Conservation (phyloP, 441 rosid genomes). For the Adansonia madagascariensis region DNA sequence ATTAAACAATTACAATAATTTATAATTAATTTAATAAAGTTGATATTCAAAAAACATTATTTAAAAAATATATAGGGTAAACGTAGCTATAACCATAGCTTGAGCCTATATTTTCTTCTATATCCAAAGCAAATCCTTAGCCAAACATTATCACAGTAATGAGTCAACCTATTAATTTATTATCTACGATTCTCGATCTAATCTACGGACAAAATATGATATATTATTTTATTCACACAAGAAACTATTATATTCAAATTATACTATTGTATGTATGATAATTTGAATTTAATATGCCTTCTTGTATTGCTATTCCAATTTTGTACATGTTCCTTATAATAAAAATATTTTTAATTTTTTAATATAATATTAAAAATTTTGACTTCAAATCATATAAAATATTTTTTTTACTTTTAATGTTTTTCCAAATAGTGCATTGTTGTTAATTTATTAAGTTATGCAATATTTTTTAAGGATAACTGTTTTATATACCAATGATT, state of each 20-base stretch:
- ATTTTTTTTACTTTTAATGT: neutral
- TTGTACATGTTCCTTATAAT: neutral
- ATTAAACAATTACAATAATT: too few species aligned
- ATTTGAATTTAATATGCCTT: neutral
- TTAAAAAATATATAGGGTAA: too few species aligned
- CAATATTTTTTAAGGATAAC: neutral
- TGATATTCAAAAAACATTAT: neutral
- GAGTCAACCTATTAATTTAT: neutral
- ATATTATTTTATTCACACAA: neutral
- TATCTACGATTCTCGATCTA: neutral
- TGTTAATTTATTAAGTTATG: neutral
- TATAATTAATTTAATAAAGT: too few species aligned
- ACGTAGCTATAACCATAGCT: neutral
- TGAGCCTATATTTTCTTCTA: neutral
- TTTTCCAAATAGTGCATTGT: neutral
- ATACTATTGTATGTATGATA: neutral
- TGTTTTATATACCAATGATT: too few species aligned
- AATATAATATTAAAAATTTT: neutral
- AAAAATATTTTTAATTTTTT: neutral
- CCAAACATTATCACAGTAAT: neutral
- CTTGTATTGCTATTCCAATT: neutral
- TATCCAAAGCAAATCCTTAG: neutral
- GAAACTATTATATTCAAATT: neutral
- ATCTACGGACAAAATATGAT: neutral
- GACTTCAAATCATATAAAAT: neutral